Evolutionary conservation across 768 basidiomycete species (phyloP), one percentile per base, ranked within the genome.

Genomic region (Pulveroboletus ravenelii): DNA sequence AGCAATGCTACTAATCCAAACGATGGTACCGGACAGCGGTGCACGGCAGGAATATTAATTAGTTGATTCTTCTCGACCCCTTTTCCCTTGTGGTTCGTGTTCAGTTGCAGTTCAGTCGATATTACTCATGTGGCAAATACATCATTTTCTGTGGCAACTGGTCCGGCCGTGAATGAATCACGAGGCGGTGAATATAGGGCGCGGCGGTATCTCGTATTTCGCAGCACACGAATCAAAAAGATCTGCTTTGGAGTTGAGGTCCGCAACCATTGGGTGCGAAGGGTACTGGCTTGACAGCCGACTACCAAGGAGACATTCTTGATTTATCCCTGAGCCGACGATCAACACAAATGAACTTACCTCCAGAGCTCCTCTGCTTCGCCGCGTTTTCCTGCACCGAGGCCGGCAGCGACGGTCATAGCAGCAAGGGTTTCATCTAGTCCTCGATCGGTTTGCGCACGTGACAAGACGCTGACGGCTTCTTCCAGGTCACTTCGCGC

Each of bases 401-500:
- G 68, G 6, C 84, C 80, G 6, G 78, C 74, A 6, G 82, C 84
- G 42, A 88, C 85, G 2, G 77, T 74, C 61, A 76, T 74, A 1
- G 82, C 88, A 7, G 85, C 87, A 38, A 86, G 71, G 13, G 88
- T 75, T 61, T 91, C 89, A 35, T 58, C 58, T 41, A 77, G 67
- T 58, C 87, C 81, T 10, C 59, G 57, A 20, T 62, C 54, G n/a
- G 67, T 52, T 34, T 61, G 61, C 9, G 65, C 77, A 58, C 82
- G 83, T 41, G 74, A 70, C 20, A 86, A 64, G 12, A 65, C 36
- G 20, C 52, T 41, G 43, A 56, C 56, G 0, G 88, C 82, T 64
- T 91, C 89, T 56, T 89, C 86, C 47, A 92, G 66, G 62, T 89
- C 88, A 3, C 86, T 88, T 65, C 81, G 82, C n/a, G 89, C 89